These are phyloP conservation scores for Coemansia sp. DNA, from an alignment of 192 early-diverging fungal genomes.

Conservation along the genomic window DNA sequence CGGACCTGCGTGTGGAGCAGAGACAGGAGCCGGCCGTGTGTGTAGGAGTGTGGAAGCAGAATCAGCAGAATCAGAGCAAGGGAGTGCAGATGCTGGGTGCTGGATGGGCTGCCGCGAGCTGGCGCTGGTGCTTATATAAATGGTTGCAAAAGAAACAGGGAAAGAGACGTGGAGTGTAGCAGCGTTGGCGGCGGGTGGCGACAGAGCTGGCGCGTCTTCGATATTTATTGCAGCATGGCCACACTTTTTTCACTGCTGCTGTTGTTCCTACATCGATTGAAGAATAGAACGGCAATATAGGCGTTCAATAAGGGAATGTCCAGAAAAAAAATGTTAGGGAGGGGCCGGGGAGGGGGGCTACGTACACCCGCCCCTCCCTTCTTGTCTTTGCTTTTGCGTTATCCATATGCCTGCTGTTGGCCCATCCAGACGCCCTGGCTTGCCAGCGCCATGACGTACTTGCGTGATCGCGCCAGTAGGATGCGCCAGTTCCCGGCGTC, in stretches of 20 bases:
- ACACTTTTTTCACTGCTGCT: conserved; percentile 27
- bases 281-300: conserved; percentile 15
- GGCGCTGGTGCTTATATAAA: neutral
- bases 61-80: neutral
- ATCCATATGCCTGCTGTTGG: neutral
- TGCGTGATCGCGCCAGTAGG: conserved; percentile 17
- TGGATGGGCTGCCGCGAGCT: neutral
- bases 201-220: conserved; percentile 15
- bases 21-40: neutral
- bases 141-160: neutral
- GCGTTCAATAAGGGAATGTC: conserved; percentile 7
- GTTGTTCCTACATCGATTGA: conserved; percentile 41
- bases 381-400: neutral
- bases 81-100: neutral
- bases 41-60: neutral
- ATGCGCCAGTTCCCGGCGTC: neutral
- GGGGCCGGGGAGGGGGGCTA: conserved; percentile 17
- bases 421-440: neutral
- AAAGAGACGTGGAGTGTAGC: neutral
- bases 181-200: conserved; percentile 10
- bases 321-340: conserved; percentile 8
- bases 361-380: conserved; percentile 8
- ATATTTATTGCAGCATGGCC: conserved; percentile 53
- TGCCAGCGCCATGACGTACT: conserved; percentile 13
- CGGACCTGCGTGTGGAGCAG: neutral